These are phyloP conservation scores for Allium cepa DNA, from an alignment of 106 monocot species.

Conservation along the genomic window DNA sequence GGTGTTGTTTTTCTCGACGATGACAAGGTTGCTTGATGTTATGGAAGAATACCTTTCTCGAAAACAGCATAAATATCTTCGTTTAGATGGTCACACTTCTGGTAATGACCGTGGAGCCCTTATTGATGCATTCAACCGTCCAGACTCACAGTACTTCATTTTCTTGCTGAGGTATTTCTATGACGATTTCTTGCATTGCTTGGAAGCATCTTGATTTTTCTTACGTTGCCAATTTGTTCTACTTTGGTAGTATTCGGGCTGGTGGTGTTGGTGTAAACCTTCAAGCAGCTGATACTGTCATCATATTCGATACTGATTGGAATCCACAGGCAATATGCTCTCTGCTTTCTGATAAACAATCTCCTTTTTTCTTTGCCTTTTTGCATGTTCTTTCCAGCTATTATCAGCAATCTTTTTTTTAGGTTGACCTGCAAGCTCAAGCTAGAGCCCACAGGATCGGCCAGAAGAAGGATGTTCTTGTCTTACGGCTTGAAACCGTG, in stretches of 20 bases:
- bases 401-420: constrained; percentile 9
- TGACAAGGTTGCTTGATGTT: constrained; percentile 98
- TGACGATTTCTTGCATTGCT: background rate
- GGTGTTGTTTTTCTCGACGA: constrained; percentile 98
- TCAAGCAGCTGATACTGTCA: constrained; percentile 99
- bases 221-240: background rate
- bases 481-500: constrained; percentile 91
- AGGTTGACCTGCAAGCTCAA: constrained; percentile 99
- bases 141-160: constrained; percentile 73
- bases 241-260: constrained; percentile 81
- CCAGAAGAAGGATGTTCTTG: constrained; percentile 97
- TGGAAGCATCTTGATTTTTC: no score
- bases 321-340: constrained; percentile 82
- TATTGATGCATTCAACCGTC: constrained; percentile 84
- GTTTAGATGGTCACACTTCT: constrained; percentile 97
- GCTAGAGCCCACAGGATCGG: constrained; percentile 99
- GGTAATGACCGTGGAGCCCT: constrained; percentile 92
- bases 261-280: constrained; percentile 99
- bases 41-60: constrained; percentile 94
- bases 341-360: background rate
- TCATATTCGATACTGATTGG: constrained; percentile 99
- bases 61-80: constrained; percentile 88
- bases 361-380: background rate
- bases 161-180: constrained; percentile 77
- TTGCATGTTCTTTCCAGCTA: background rate